phyloP scores from a whole-genome alignment of 2,329 filamentous ascomycete species.

The Paecilomyces sp. region DNA sequence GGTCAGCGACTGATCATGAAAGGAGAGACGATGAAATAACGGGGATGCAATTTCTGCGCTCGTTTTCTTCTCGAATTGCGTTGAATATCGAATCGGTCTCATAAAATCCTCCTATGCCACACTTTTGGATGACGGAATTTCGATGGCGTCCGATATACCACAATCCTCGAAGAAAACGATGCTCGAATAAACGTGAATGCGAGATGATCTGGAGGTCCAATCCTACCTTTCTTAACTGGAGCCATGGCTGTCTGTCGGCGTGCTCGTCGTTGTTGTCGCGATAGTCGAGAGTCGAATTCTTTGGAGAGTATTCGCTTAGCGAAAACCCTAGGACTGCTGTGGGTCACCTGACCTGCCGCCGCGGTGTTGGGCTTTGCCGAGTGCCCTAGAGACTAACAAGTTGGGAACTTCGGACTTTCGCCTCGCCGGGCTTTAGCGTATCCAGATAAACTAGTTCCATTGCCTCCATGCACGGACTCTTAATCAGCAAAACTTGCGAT shows the following conservation, averaged over 20 bases:
- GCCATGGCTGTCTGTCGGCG: conserved; percentile 42
- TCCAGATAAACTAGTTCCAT: neutral
- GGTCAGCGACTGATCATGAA: neutral
- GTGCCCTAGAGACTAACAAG: neutral
- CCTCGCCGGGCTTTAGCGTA: neutral
- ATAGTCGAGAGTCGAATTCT: conserved; percentile 32
- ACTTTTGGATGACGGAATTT: neutral
- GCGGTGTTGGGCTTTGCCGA: neutral
- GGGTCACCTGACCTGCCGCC: conserved; percentile 28
- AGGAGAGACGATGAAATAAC: neutral
- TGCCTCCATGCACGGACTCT: neutral
- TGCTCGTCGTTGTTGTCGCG: conserved; percentile 38
- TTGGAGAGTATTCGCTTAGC: conserved; percentile 32
- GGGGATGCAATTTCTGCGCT: conserved; percentile 6
- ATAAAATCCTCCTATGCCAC: neutral
- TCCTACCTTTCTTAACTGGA: conserved; percentile 43
- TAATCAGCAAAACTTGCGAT: neutral
- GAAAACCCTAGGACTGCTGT: conserved; percentile 32
- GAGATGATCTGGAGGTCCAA: conserved; percentile 1
- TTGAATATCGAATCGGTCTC: neutral
- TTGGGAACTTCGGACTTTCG: neutral
- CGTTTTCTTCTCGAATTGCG: conserved; percentile 18
- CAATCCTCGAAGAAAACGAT: neutral
- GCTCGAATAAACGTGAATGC: neutral
- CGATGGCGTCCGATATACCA: neutral